Evolutionary conservation across 139 green algal genomes (phyloP).

Genomic region (Dunaliella sp.): DNA sequence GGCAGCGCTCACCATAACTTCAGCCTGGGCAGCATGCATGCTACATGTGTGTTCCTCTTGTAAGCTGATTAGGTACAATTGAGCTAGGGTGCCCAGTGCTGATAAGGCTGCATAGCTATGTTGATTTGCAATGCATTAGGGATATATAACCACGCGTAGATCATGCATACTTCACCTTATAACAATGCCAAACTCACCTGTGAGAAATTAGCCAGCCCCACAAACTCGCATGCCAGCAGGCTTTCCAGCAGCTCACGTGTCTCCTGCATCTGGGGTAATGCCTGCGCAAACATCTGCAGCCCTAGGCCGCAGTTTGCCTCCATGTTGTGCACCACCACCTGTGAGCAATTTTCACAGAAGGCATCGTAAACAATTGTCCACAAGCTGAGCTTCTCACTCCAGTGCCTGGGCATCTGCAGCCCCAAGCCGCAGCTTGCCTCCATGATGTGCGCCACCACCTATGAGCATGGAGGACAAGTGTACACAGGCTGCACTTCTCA

Average conservation of each 20-base stretch:
- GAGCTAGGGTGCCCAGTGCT: too few species aligned
- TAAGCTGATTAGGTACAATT: too few species aligned
- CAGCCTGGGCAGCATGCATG: too few species aligned
- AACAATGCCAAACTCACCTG: neutral
- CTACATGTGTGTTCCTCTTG: too few species aligned
- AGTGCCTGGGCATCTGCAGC: constrained; percentile 26
- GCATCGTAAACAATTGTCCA: too few species aligned
- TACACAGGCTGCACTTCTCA: too few species aligned
- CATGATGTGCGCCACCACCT: constrained; percentile 19
- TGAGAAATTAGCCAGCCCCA: constrained; percentile 30
- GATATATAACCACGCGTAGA: too few species aligned
- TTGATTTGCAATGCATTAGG: too few species aligned
- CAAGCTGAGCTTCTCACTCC: too few species aligned
- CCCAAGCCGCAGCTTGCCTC: constrained; percentile 32
- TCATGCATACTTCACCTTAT: neutral
- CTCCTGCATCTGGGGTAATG: constrained; percentile 45
- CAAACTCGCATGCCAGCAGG: constrained; percentile 53
- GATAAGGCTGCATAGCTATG: too few species aligned
- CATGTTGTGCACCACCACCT: constrained; percentile 23
- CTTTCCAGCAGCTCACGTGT: constrained; percentile 33
- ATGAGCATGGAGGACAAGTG: constrained; percentile 29
- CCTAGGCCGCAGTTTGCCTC: constrained; percentile 34
- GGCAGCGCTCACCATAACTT: too few species aligned
- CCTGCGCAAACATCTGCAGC: constrained; percentile 31
- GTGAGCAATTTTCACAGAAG: too few species aligned